phyloP scores from a whole-genome alignment of 1,284 basidiomycete genomes.

The Puccinia hordei region DNA sequence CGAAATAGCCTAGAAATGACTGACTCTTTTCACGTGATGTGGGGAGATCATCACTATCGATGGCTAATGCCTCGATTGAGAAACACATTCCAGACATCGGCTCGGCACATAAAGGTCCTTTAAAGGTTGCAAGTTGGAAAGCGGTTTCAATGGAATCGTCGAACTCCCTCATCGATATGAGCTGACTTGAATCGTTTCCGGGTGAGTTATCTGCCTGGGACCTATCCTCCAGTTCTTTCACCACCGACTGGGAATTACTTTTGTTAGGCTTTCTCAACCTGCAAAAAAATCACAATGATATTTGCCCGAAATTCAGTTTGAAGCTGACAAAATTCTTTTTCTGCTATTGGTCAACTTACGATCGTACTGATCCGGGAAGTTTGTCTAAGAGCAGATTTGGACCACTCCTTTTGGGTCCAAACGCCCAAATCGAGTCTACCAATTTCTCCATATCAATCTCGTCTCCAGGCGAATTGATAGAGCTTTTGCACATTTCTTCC shows the following conservation, averaged over 20 bases:
- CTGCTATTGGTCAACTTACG: slow-evolving; percentile 56
- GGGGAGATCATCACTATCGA: slow-evolving; percentile 63
- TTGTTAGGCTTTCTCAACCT: slow-evolving; percentile 12
- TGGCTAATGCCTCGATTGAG: slow-evolving; percentile 75
- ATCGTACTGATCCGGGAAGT: slow-evolving; percentile 58
- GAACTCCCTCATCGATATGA: slow-evolving; percentile 65
- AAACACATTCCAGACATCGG: slow-evolving; percentile 92
- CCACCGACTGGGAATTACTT: not conserved
- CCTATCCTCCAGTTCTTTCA: not conserved
- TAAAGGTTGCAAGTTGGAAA: slow-evolving; percentile 90
- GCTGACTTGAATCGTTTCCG: not conserved
- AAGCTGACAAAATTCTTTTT: no score
- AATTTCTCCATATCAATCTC: slow-evolving; percentile 81
- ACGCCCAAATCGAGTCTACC: slow-evolving; percentile 78
- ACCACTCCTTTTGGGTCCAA: slow-evolving; percentile 84
- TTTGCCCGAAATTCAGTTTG: no score
- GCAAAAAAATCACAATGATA: not conserved
- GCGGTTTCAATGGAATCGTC: slow-evolving; percentile 84
- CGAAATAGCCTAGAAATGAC: not conserved
- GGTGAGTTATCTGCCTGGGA: not conserved
- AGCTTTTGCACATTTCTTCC: slow-evolving; percentile 77
- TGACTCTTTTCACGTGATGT: slow-evolving; percentile 65
- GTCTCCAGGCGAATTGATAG: slow-evolving; percentile 68
- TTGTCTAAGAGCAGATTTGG: slow-evolving; percentile 81
- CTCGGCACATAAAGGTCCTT: slow-evolving; percentile 92